Evolutionary conservation across 208 protist species (phyloP).

Genomic region (Kentomonas sorsogonicus): DNA sequence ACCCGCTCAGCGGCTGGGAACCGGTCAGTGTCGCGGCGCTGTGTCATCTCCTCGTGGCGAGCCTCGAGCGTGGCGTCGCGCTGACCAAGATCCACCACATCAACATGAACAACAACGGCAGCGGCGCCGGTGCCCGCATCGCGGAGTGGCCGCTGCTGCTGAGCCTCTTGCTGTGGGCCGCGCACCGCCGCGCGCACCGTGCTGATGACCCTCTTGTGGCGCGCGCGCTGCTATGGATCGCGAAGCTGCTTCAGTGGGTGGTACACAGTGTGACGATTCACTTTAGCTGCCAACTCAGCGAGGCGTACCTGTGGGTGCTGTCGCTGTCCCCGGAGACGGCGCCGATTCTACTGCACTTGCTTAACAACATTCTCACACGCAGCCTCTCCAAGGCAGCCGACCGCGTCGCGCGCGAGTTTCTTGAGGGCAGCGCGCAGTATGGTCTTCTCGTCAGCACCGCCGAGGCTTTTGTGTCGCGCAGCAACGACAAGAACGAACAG

Average conservation of each 20-base stretch:
- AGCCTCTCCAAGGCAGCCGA: slow-evolving; percentile 83
- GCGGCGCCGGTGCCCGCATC: too few relatives aligned
- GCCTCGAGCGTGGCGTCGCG: slow-evolving; percentile 48
- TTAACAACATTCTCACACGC: slow-evolving; percentile 78
- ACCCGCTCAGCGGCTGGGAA: slow-evolving; percentile 22
- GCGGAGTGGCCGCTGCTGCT: slow-evolving; percentile 84
- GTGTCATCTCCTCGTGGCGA: slow-evolving; percentile 64
- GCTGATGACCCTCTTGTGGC: too few relatives aligned
- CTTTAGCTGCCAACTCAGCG: slow-evolving; percentile 61
- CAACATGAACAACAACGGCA: slow-evolving; percentile 46
- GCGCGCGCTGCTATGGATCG: slow-evolving; percentile 67
- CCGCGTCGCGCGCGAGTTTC: slow-evolving; percentile 66
- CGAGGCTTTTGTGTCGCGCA: slow-evolving; percentile 41
- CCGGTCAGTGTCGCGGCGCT: slow-evolving; percentile 48
- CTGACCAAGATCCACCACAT: slow-evolving; percentile 87
- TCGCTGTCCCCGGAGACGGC: slow-evolving; percentile 47
- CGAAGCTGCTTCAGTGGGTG: slow-evolving; percentile 73
- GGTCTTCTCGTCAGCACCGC: slow-evolving; percentile 68
- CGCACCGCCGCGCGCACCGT: slow-evolving; percentile 21
- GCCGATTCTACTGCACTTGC: slow-evolving; percentile 75
- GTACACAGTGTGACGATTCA: slow-evolving; percentile 78
- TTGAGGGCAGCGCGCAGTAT: slow-evolving; percentile 21
- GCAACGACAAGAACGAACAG: slow-evolving; percentile 29
- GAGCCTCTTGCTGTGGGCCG: slow-evolving; percentile 73
- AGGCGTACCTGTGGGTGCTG: slow-evolving; percentile 65